Evolutionary conservation across 495 filamentous ascomycete species (phyloP).

Genomic region (Neurospora terricola): DNA sequence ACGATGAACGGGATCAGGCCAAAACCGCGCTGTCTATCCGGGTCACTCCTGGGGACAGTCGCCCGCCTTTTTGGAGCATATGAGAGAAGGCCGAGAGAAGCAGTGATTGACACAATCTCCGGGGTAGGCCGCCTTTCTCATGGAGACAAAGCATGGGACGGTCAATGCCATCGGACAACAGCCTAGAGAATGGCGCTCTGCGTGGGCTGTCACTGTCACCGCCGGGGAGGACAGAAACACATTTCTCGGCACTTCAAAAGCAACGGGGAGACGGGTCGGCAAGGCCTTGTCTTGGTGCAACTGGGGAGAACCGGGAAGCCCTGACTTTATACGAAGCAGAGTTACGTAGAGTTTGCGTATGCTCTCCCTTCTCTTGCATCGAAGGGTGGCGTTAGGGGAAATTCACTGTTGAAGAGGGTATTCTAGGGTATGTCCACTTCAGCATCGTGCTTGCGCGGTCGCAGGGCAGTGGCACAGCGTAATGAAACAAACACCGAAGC

Average conservation of each 20-base stretch:
- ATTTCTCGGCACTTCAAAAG: not conserved
- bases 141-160: not conserved
- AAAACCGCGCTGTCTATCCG: not conserved
- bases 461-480: not conserved
- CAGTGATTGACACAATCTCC: not conserved
- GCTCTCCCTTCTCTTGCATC: not conserved
- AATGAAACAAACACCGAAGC: not conserved
- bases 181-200: not conserved
- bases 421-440: not conserved
- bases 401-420: not conserved
- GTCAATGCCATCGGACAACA: not conserved
- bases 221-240: not conserved
- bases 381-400: not conserved
- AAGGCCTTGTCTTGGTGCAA: not conserved
- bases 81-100: not conserved
- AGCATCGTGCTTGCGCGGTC: not conserved
- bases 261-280: not conserved
- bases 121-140: not conserved
- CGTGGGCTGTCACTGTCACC: not conserved
- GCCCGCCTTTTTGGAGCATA: not conserved
- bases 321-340: not conserved
- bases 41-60: not conserved
- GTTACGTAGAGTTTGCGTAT: not conserved
- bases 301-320: not conserved
- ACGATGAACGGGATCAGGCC: not conserved